Base-by-base conservation (phyloP, 208 protist genomes). In the Wallacemonas sp. region DNA sequence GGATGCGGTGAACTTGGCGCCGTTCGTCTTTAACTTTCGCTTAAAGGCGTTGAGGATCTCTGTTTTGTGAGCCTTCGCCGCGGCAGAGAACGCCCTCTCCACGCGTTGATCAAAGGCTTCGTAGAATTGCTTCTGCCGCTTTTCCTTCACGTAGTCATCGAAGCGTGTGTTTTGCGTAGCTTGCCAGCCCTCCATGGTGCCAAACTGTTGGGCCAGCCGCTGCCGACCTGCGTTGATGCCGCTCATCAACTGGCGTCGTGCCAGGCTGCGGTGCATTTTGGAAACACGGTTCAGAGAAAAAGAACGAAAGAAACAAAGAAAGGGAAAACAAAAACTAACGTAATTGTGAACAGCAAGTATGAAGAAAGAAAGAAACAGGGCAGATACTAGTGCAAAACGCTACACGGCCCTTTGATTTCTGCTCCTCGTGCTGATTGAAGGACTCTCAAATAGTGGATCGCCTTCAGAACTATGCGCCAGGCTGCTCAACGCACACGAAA, bases 101-200 rank as follows among this genome's bases (percentile, higher is more conserved):
- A 96, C 87, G 0, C 90, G 86, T 62, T 96, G 90, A 53, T 96
- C 90, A 69, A 96, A 96, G 0, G 63, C 77, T 8, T 96, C 90
- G 67, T 80, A 91, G 70, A 63, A 72, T 70, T 93, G 72, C 62
- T 73, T 82, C 36, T 68, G 63, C 21, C 90, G 77, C 72, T 88
- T 82, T 36, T 89, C 79, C 44, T 67, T 66, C 3, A 96, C 70
- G 58, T 88, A 96, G n/a, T 63, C 36, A 68, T 96, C 90, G 62
- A 96, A 94, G 44, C 84, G 71, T 24, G 59, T 9, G 59, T 82
- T 68, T 45, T 89, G 82, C 11, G 44, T 60, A 0, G 62, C 24
- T 68, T 95, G 86, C 86, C 86, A 95, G 21, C 89, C 86, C 3
- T 90, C 78, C 86, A 95, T 92, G 3, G 81, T 77, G 45, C 68